Evolutionary conservation across 331 rosid species (phyloP).

Genomic region (Quercus tomentella): DNA sequence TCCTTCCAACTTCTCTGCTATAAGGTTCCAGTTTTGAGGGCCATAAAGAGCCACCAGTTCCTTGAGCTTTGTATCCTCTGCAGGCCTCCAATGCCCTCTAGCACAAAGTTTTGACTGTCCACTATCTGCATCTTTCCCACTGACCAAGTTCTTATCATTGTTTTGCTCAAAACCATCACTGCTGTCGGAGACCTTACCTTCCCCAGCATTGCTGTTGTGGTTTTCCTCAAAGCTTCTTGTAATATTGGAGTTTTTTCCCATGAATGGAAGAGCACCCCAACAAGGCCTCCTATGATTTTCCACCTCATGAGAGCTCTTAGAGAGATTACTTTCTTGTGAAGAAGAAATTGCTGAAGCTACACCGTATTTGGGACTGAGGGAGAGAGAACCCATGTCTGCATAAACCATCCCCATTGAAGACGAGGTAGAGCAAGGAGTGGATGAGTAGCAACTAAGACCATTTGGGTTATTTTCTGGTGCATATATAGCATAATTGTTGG

Average conservation of each 20-base stretch:
- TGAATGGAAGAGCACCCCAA: slow-evolving; percentile 48
- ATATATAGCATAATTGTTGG: slow-evolving; percentile 28
- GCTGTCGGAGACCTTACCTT: slow-evolving; percentile 39
- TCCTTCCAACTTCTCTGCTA: slow-evolving; percentile 91
- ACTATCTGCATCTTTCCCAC: slow-evolving; percentile 46
- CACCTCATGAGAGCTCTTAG: slow-evolving; percentile 21
- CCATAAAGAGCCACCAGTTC: slow-evolving; percentile 89
- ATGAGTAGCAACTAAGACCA: slow-evolving; percentile 21
- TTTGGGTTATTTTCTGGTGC: slow-evolving; percentile 22
- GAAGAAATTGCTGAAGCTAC: slow-evolving; percentile 38
- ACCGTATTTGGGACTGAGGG: slow-evolving; percentile 49
- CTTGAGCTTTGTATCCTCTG: slow-evolving; percentile 86
- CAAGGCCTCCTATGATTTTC: slow-evolving; percentile 31
- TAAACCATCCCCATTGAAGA: slow-evolving; percentile 48
- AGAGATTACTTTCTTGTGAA: slow-evolving; percentile 42
- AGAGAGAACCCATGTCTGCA: slow-evolving; percentile 58
- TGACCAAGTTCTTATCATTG: slow-evolving; percentile 34
- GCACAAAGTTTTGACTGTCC: slow-evolving; percentile 76
- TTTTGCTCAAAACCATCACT: slow-evolving; percentile 36
- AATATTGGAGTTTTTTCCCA: slow-evolving; percentile 21
- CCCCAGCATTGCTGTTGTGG: slow-evolving; percentile 23
- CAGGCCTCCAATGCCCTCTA: slow-evolving; percentile 99
- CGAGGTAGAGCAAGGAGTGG: slow-evolving; percentile 10
- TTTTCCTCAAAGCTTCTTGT: slow-evolving; percentile 39
- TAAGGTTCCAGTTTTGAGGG: slow-evolving; percentile 97